Base-by-base conservation (phyloP, 2,329 filamentous ascomycete species). In the Clarireedia paspali region DNA sequence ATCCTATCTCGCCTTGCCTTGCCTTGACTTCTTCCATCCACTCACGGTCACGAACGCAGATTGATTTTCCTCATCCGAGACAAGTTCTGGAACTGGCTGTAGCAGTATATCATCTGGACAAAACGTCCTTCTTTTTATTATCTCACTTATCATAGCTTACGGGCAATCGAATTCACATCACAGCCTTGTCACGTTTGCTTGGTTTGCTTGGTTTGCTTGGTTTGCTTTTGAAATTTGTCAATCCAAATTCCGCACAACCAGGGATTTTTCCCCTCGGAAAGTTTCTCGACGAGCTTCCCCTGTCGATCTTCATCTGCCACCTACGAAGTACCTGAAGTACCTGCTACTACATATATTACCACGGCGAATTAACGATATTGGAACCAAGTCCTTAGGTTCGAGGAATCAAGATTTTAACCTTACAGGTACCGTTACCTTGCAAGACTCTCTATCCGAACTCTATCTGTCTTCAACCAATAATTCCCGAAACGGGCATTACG, bases 151-250 rank as follows among this genome's bases (percentile, higher is more conserved):
- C 20, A 20, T 20, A 20, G 20, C 20, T 20, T 20, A 20, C 20
- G 20, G 20, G 20, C 20, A 20, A 20, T 20, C 20, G 20, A 20
- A 20, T 20, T 20, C 20, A 12, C 47, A 23, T 54, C 30, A 54
- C 30, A 54, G 52, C 45, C 52, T 54, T 54, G 52, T 54, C 52
- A 17, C 42, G 34, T 49, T 49, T 49, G 36, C 51, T 49, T 24
- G 44, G 24, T 49, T 40, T 54, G 44, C 47, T 54, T 40, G 20
- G 20, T 20, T 20, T 20, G 20, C 20, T 20, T 20, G 20, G 20
- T 20, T 20, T 2, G 20, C 51, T 42, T 53, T 27, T 38, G 15
- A 38, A 5, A 42, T 20, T n/a, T 23, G 20, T 1, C 15, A 15
- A 6, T 27, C 10, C 17, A 49, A 30, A 7, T 36, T 30, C 45